These are phyloP conservation scores for Daldinia sp. DNA, from an alignment of 2,329 filamentous ascomycete genomes.

Conservation along the genomic window DNA sequence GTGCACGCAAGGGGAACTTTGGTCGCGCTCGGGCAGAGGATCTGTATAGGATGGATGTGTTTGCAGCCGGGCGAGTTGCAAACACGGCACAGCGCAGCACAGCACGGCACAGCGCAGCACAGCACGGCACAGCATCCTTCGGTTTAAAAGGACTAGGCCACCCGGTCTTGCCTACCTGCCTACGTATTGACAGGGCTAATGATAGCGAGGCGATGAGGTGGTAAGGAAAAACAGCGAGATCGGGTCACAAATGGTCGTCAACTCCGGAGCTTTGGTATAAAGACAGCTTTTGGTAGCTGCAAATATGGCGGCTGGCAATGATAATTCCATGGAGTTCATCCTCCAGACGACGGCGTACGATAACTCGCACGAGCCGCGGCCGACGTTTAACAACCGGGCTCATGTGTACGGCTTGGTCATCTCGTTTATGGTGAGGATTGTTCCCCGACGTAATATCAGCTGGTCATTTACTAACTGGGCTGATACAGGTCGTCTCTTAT, in stretches of 20 bases:
- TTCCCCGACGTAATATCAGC: not conserved
- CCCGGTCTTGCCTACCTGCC: not conserved
- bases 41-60: not conserved
- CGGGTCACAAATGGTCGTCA: not conserved
- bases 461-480: not conserved
- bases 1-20: too few relatives aligned
- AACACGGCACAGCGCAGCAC: conserved; percentile 10
- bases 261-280: not conserved
- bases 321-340: conserved; percentile 18
- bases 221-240: not conserved
- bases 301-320: conserved; percentile 21
- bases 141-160: too few relatives aligned
- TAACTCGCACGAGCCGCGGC: conserved; percentile 39
- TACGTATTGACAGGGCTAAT: not conserved
- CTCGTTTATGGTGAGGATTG: conserved; percentile 39
- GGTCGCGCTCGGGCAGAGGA: too few relatives aligned
- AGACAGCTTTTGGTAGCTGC: not conserved
- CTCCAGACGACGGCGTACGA: conserved; percentile 42
- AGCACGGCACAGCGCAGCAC: too few relatives aligned
- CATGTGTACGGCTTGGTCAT: conserved; percentile 39
- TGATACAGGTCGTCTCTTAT: conserved; percentile 40
- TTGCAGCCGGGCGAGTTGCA: not conserved
- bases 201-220: conserved; percentile 1
- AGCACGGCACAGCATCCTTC: too few relatives aligned
- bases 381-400: conserved; percentile 33